Base-by-base conservation (phyloP, 2,329 filamentous ascomycete species). In the Curvularia lunata region DNA sequence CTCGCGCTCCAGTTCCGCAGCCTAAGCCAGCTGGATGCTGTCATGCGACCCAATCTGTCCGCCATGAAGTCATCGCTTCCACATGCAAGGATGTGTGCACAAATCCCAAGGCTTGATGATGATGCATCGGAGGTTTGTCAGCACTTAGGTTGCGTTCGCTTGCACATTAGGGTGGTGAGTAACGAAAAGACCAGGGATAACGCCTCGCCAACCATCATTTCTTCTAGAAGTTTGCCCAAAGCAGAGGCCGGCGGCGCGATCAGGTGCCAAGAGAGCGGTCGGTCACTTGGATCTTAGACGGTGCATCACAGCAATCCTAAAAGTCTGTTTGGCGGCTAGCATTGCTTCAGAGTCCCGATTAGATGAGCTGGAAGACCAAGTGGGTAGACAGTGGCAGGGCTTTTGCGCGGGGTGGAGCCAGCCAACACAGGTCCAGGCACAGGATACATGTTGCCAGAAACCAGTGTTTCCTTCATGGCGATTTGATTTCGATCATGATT, bases 91-190 rank as follows among this genome's bases (percentile, higher is more conserved):
- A 43, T 21, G 48, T 25, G 21, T 51, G 49, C 61, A 56, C 66
- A 56, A 55, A 48, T 23, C 60, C 63, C 64, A 16, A 45, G n/a
- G 32, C 47, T 32, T 18, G 48, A 47, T 45, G 21, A 61, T 52
- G 56, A 66, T 27, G 50, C 30, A 41, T 59, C 64, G 60, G 66
- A 62, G 50, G 63, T 75, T 73, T 73, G 70, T 75, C 63, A 74
- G 72, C 71, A 19, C 56, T 18, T 32, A 30, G 27, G 37, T 52
- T 57, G 45, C 46, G 27, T 58, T 71, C 66, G 65, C 61, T 69
- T 67, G 58, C 25, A 55, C 63, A 66, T 65, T 65, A 67, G 62
- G 63, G 60, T 16, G 32, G 32, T 34, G 12, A 46, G 59, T 37
- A 18, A 37, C 16, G 34, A 40, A 54, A 50, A 21, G 43, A 43